A percentile compares a stretch with the other conserved stretches of the same genome.
Conservation (phyloP, 257 asterid species). For the Thymus mandschuricus region DNA sequence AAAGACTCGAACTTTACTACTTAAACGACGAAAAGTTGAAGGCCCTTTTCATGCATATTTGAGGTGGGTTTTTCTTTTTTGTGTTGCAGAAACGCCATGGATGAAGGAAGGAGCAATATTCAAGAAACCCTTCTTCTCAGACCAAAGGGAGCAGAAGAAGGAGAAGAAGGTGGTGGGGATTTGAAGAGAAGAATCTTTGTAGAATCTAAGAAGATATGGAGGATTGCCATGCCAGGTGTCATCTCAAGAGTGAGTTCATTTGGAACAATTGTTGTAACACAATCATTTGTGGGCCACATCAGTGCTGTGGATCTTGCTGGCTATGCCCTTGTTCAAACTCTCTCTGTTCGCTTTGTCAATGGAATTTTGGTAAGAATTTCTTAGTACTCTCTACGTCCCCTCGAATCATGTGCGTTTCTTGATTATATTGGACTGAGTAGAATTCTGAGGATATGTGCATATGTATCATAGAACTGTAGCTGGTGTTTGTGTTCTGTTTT, state of each 20-base stretch:
- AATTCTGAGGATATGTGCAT: no score
- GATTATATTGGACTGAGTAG: no score
- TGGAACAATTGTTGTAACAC: slow-evolving; percentile 61
- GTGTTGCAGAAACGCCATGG: slow-evolving; percentile 22
- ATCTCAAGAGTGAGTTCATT: slow-evolving; percentile 62
- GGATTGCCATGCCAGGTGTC: slow-evolving; percentile 59
- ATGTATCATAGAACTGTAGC: no score
- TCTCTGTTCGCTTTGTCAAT: slow-evolving; percentile 55
- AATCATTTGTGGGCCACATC: slow-evolving; percentile 64
- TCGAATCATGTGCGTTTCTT: no score
- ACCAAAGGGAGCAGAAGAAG: slow-evolving; percentile 28
- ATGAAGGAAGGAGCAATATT: background rate
- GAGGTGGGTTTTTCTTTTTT: background rate
- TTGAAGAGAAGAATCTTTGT: slow-evolving; percentile 42
- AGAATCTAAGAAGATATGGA: slow-evolving; percentile 72
- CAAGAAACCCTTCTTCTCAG: slow-evolving; percentile 47
- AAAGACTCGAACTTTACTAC: background rate
- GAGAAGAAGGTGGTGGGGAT: slow-evolving; percentile 15
- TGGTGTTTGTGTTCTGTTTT: no score
- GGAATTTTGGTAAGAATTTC: slow-evolving; percentile 55
- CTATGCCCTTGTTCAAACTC: slow-evolving; percentile 70
- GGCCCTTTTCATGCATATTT: background rate
- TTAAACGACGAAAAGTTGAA: background rate
- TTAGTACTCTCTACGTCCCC: no score
- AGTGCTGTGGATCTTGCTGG: slow-evolving; percentile 62